Evolutionary conservation across 2,329 filamentous ascomycete species (phyloP), one percentile per base, ranked within the genome.

Genomic region (Periconia sp.): DNA sequence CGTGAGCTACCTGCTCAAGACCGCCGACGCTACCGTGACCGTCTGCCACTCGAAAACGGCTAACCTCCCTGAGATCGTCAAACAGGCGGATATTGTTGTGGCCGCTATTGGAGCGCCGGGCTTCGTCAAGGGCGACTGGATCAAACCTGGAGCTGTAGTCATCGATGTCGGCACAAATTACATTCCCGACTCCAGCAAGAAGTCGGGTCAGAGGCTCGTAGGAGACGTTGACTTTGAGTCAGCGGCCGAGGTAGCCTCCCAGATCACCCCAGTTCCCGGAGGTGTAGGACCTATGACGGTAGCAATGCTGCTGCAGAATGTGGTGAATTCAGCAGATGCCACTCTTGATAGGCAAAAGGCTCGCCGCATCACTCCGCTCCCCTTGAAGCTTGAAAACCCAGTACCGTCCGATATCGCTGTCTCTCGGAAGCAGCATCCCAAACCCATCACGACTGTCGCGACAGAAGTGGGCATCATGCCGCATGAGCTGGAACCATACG

Each of bases 201-300:
- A 96, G 77, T 95, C 90, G 10, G 94, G 94, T 23, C 84, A 94
- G 70, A 84, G 92, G 54, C 82, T 99, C 16, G 92, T 97, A 5
- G 94, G 94, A 47, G 94, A 99, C 69, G 94, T 99, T 29, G 91
- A 99, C 62, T 97, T 85, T 60, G 90, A 91, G 37, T 84, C 88
- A 30, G 92, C 92, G 12, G 81, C 80, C 12, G 79, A 95, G 66
- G 88, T 96, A 29, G 94, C 92, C 15, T 96, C 92, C 2, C 83
- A 88, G 63, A 96, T 99, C 64, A 99, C 94, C 2, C 94, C 94
- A 1, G 94, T 99, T 2, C 94, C 94, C 1, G 94, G 94, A 43
- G 94, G 94, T 70, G 94, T 99, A 46, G 94, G 94, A 0, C 94
- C 94, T 36, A 99, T 99, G 94, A 99, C 94, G 3, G 92, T 99